Percentiles rank a stretch among this genome's conserved stretches.
Evolutionary conservation across 2,329 filamentous ascomycete genomes (phyloP).

Genomic region (Eutypella sp.): DNA sequence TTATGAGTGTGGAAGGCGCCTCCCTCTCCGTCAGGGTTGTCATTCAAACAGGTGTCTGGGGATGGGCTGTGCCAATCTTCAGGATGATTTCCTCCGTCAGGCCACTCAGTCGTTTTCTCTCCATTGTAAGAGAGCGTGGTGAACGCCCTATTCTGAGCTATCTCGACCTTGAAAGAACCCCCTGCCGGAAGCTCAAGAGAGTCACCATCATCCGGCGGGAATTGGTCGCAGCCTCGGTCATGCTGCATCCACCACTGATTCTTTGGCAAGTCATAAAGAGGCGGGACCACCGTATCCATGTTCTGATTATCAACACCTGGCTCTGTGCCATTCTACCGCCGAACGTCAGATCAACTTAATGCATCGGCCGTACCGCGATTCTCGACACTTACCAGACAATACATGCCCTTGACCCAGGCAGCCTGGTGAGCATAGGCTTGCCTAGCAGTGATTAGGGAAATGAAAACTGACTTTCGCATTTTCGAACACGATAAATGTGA

Average conservation of each 20-base stretch:
- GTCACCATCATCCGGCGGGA: slow-evolving; percentile 15
- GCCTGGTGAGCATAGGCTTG: slow-evolving; percentile 29
- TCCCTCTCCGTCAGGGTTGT: slow-evolving; percentile 6
- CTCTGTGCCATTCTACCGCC: slow-evolving; percentile 9
- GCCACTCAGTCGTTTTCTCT: slow-evolving; percentile 35
- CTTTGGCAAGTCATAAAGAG: slow-evolving; percentile 39
- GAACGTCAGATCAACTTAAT: background rate
- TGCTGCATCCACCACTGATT: slow-evolving; percentile 48
- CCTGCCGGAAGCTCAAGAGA: slow-evolving; percentile 44
- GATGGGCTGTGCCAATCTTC: slow-evolving; percentile 39
- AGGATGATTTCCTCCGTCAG: slow-evolving; percentile 40
- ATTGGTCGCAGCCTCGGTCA: slow-evolving; percentile 40
- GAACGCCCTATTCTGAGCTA: slow-evolving; percentile 45
- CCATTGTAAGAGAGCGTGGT: slow-evolving; percentile 42
- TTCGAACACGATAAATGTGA: background rate
- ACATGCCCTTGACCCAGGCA: slow-evolving; percentile 35
- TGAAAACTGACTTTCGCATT: slow-evolving; percentile 7
- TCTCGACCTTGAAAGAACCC: slow-evolving; percentile 41
- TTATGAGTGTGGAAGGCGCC: slow-evolving; percentile 44
- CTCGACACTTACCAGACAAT: slow-evolving; percentile 31
- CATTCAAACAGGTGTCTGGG: slow-evolving; percentile 26
- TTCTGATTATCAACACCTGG: slow-evolving; percentile 31
- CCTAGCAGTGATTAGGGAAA: slow-evolving; percentile 5
- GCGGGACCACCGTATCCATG: slow-evolving; percentile 39
- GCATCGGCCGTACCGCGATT: background rate